Evolutionary conservation across 768 basidiomycete species (phyloP).

Genomic region (Flagelloscypha sp.): DNA sequence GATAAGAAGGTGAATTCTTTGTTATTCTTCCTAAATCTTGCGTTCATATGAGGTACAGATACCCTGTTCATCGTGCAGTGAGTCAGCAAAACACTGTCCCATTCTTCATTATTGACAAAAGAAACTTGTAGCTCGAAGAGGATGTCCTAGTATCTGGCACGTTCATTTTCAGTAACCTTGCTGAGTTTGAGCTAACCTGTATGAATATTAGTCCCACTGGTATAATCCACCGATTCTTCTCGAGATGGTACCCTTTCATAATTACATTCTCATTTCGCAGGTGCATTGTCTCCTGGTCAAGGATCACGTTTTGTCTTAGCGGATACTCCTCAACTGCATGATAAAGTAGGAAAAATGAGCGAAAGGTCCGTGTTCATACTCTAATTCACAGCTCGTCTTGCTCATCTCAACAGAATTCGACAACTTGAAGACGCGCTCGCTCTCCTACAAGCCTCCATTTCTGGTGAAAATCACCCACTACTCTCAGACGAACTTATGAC

Average conservation of each 20-base stretch:
- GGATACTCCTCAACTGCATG: conserved; percentile 57
- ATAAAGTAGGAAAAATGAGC: conserved; percentile 59
- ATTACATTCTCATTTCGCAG: conserved; percentile 16
- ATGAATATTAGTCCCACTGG: too few species aligned
- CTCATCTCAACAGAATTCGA: conserved; percentile 55
- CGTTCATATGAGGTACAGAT: background rate
- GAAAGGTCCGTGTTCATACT: too few species aligned
- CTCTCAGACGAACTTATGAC: conserved; percentile 45
- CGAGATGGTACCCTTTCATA: too few species aligned
- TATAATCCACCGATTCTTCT: too few species aligned
- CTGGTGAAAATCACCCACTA: conserved; percentile 52
- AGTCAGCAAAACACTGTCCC: too few species aligned
- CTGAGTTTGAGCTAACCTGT: too few species aligned
- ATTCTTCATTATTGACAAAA: too few species aligned
- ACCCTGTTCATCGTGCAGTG: too few species aligned
- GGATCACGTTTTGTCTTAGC: conserved; percentile 57
- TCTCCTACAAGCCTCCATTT: conserved; percentile 48
- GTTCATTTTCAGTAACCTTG: too few species aligned
- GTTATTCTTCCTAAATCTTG: background rate
- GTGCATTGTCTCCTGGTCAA: conserved; percentile 43
- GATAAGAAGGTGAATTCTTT: conserved; percentile 22
- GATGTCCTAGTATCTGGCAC: conserved; percentile 19
- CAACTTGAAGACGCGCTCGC: conserved; percentile 63
- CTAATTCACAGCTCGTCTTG: too few species aligned
- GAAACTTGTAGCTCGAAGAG: conserved; percentile 12